These are phyloP conservation scores for Phaseolus coccineus DNA, from an alignment of 331 rosid species.

Conservation along the genomic window DNA sequence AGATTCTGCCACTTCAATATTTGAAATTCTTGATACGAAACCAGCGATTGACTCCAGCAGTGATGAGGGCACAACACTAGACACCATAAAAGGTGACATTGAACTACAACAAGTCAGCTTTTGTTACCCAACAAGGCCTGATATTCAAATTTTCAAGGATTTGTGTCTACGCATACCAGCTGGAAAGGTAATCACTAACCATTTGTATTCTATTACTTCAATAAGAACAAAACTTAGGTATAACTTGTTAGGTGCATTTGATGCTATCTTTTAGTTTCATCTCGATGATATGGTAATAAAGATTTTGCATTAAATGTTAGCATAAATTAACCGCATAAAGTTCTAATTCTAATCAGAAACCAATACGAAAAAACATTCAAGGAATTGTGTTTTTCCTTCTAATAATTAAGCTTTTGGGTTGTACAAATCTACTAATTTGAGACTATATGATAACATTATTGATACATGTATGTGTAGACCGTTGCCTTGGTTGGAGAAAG, in stretches of 20 bases:
- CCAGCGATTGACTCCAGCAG: constrained; percentile 78
- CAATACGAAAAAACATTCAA: no score
- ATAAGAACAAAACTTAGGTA: not conserved
- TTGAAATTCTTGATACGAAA: constrained; percentile 71
- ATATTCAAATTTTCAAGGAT: constrained; percentile 74
- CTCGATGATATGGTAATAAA: constrained; percentile 58
- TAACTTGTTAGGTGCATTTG: not conserved
- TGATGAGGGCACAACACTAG: constrained; percentile 56
- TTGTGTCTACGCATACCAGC: constrained; percentile 70
- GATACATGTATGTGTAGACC: constrained; percentile 53
- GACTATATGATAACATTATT: not conserved
- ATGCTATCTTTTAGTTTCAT: not conserved
- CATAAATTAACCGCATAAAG: no score
- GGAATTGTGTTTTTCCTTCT: not conserved
- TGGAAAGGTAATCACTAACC: constrained; percentile 69
- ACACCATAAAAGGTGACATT: constrained; percentile 58
- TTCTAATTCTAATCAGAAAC: no score
- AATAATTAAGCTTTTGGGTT: no score
- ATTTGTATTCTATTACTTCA: not conserved
- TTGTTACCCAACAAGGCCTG: constrained; percentile 77
- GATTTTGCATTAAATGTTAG: no score
- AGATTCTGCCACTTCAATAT: constrained; percentile 84
- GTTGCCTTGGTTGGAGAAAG: constrained; percentile 96
- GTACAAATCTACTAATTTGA: not conserved
- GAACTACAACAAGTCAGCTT: constrained; percentile 70